Evolutionary conservation across 1,284 basidiomycete genomes (phyloP).

Genomic region (Volvariella volvacea): DNA sequence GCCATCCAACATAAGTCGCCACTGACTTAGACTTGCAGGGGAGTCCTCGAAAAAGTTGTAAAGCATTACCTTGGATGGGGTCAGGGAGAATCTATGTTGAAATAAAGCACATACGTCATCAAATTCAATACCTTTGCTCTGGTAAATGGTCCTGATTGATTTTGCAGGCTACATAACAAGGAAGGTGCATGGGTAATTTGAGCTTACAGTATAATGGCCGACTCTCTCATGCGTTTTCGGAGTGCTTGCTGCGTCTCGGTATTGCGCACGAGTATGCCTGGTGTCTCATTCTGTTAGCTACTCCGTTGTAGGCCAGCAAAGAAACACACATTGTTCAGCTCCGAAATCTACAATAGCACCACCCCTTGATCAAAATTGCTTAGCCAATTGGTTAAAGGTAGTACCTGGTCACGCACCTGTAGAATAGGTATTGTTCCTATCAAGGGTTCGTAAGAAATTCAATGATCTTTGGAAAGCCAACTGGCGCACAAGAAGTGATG

Average conservation of each 20-base stretch:
- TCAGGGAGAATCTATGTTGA: background rate
- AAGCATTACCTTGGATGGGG: constrained; percentile 47
- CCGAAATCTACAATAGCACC: constrained; percentile 44
- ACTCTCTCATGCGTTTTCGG: constrained; percentile 47
- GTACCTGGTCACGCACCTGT: background rate
- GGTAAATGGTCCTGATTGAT: constrained; percentile 53
- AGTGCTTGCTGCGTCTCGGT: constrained; percentile 44
- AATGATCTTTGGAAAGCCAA: background rate
- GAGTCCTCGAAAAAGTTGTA: constrained; percentile 72
- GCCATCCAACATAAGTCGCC: constrained; percentile 45
- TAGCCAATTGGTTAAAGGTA: background rate
- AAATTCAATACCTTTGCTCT: constrained; percentile 72
- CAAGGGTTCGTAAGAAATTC: background rate
- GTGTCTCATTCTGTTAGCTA: background rate
- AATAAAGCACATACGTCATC: constrained; percentile 43
- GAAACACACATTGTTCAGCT: constrained; percentile 52
- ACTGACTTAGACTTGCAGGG: constrained; percentile 37
- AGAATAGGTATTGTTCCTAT: constrained; percentile 49
- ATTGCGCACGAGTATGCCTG: constrained; percentile 67
- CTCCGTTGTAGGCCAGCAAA: constrained; percentile 1
- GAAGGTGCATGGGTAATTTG: background rate
- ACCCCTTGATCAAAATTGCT: background rate
- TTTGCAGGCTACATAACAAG: constrained; percentile 2
- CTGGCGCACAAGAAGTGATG: constrained; percentile 34
- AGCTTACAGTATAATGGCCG: constrained; percentile 56